A percentile compares a stretch with the other conserved stretches of the same genome.
These are phyloP conservation scores for Fragilaria crotonensis DNA, from an alignment of 108 stramenopile species.

Conservation along the genomic window DNA sequence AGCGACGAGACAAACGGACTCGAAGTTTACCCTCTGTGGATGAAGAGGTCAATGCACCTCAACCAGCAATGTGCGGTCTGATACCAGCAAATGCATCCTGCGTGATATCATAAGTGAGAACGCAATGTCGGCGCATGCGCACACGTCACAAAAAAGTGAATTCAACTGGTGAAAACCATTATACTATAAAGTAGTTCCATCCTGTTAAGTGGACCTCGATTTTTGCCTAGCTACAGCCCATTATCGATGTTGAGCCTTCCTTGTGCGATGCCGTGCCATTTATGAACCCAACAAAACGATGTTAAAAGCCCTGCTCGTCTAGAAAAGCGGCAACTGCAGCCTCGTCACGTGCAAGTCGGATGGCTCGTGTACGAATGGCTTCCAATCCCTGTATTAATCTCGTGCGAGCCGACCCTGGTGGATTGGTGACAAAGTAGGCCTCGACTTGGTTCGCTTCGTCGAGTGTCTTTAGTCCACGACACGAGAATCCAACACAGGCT, in stretches of 20 bases:
- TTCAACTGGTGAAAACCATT: too few relatives aligned
- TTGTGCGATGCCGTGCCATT: too few relatives aligned
- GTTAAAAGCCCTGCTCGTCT: too few relatives aligned
- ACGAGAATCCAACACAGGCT: constrained; percentile 3
- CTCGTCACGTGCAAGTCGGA: constrained; percentile 3
- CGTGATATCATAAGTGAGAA: background rate
- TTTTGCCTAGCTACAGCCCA: too few relatives aligned
- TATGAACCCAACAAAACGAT: too few relatives aligned
- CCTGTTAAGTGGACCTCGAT: too few relatives aligned
- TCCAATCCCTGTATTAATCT: constrained; percentile 4
- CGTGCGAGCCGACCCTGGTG: background rate
- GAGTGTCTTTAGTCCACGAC: constrained; percentile 3
- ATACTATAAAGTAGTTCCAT: too few relatives aligned
- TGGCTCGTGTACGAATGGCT: constrained; percentile 2
- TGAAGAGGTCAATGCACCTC: background rate
- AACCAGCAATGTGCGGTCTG: background rate
- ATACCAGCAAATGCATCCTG: background rate
- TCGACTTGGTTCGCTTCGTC: constrained; percentile 3
- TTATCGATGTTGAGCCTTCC: too few relatives aligned
- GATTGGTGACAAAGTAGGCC: background rate
- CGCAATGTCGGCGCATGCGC: too few relatives aligned
- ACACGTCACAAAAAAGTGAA: background rate
- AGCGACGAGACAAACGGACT: background rate
- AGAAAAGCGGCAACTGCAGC: background rate
- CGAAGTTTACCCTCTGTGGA: background rate